Conservation (phyloP, 176 grass and related monocot species). For the Avena sativa region DNA sequence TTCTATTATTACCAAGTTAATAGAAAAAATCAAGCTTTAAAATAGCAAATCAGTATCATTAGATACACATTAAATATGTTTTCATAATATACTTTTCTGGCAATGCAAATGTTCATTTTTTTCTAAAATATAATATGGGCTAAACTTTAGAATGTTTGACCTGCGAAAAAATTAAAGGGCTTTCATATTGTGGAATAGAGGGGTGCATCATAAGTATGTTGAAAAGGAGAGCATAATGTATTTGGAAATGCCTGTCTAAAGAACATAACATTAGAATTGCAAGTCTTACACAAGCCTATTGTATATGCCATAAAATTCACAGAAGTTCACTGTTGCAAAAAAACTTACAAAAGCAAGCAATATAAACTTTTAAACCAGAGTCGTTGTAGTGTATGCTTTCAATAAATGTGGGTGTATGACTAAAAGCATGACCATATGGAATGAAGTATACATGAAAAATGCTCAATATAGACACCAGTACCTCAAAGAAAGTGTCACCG, state of each 20-base stretch:
- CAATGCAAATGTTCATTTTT: neutral
- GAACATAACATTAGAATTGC: neutral
- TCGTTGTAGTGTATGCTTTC: neutral
- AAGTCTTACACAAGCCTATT: neutral
- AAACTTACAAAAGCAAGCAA: slow-evolving; percentile 7
- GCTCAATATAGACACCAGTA: slow-evolving; percentile 25
- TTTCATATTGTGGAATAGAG: neutral
- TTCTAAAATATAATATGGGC: neutral
- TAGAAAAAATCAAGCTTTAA: neutral
- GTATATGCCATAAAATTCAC: neutral
- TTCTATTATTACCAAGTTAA: neutral
- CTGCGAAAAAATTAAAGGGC: neutral
- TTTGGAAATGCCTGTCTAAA: neutral
- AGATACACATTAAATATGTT: neutral
- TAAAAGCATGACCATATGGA: slow-evolving; percentile 9
- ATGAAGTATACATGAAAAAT: slow-evolving; percentile 16
- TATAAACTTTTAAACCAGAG: neutral
- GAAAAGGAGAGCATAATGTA: neutral
- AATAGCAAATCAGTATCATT: neutral
- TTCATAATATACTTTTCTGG: neutral
- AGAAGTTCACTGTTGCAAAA: neutral
- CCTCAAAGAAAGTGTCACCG: slow-evolving; percentile 98
- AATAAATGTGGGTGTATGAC: neutral
- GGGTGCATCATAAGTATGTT: neutral
- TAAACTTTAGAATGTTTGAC: neutral